These are phyloP conservation scores for Claviceps arundinis DNA, from an alignment of 2,329 filamentous ascomycete species.

Conservation along the genomic window DNA sequence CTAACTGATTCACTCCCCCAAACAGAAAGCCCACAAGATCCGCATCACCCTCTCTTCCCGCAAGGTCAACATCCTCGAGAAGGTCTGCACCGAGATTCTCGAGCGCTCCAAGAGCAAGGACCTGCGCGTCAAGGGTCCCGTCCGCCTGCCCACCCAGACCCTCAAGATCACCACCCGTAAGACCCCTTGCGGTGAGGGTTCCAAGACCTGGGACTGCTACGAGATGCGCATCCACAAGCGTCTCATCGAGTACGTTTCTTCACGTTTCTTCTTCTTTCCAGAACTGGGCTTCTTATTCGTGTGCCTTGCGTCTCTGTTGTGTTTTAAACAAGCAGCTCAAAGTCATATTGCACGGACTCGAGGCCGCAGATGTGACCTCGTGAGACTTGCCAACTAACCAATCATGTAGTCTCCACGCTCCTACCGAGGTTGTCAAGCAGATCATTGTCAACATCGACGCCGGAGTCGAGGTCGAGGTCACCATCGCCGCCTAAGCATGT, in stretches of 20 bases:
- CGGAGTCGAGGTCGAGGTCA: slow-evolving; percentile 86
- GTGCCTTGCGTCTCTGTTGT: not conserved
- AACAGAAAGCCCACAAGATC: slow-evolving; percentile 88
- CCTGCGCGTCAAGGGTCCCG: slow-evolving; percentile 94
- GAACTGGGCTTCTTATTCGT: not conserved
- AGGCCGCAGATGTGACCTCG: too few species aligned
- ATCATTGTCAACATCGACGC: slow-evolving; percentile 95
- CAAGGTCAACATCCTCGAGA: slow-evolving; percentile 93
- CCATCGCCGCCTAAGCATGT: slow-evolving; percentile 61
- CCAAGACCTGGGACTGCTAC: slow-evolving; percentile 98
- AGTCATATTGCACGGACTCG: not conserved
- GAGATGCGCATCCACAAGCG: slow-evolving; percentile 99
- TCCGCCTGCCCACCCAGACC: slow-evolving; percentile 94
- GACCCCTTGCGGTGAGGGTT: slow-evolving; percentile 98
- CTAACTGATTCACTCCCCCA: slow-evolving; percentile 4
- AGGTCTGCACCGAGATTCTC: slow-evolving; percentile 95
- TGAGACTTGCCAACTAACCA: not conserved
- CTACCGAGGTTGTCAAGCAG: slow-evolving; percentile 94
- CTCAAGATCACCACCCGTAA: slow-evolving; percentile 96
- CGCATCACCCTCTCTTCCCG: slow-evolving; percentile 93
- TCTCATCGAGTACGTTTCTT: slow-evolving; percentile 65
- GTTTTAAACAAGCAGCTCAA: not conserved
- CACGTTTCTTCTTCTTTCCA: too few species aligned
- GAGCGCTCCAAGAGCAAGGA: slow-evolving; percentile 98
- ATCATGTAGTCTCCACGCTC: slow-evolving; percentile 65